These are phyloP conservation scores for Cyclotella kingstonii DNA, from an alignment of 108 stramenopile species.

Conservation along the genomic window DNA sequence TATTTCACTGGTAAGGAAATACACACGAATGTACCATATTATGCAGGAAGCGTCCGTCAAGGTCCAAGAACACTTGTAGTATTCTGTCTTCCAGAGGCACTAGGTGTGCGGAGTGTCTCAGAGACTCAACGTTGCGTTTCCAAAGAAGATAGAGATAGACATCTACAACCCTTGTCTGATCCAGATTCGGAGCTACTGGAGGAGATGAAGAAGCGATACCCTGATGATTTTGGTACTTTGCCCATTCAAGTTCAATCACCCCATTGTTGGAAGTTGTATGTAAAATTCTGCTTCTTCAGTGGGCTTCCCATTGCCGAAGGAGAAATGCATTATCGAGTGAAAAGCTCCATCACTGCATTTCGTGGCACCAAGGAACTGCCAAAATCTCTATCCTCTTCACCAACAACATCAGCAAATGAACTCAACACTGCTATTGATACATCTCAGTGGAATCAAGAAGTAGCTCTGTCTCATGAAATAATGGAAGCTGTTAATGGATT, in stretches of 20 bases:
- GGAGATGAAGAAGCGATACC: slow-evolving; percentile 61
- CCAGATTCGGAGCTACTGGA: slow-evolving; percentile 51
- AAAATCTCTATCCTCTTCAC: not conserved
- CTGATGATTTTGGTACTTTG: slow-evolving; percentile 68
- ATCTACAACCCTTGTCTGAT: slow-evolving; percentile 47
- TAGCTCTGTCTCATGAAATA: slow-evolving; percentile 75
- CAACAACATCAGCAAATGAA: not conserved
- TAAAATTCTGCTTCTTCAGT: slow-evolving; percentile 86
- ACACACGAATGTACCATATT: slow-evolving; percentile 67
- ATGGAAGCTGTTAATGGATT: slow-evolving; percentile 85
- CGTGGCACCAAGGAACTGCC: not conserved
- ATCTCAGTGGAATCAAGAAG: slow-evolving; percentile 53
- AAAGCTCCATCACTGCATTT: slow-evolving; percentile 40
- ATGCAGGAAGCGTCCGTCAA: slow-evolving; percentile 81
- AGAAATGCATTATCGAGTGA: slow-evolving; percentile 83
- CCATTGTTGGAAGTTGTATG: slow-evolving; percentile 67
- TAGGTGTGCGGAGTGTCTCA: slow-evolving; percentile 51
- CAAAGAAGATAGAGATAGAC: slow-evolving; percentile 19
- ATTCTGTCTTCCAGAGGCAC: slow-evolving; percentile 77
- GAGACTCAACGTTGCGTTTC: slow-evolving; percentile 8
- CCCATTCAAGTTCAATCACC: slow-evolving; percentile 72
- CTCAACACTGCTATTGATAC: not conserved
- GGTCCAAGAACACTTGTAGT: slow-evolving; percentile 83
- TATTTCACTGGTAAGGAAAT: slow-evolving; percentile 81
- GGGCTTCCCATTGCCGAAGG: slow-evolving; percentile 89